Conservation (phyloP, 1,284 basidiomycete species). For the Fomitiporia mediterranea region DNA sequence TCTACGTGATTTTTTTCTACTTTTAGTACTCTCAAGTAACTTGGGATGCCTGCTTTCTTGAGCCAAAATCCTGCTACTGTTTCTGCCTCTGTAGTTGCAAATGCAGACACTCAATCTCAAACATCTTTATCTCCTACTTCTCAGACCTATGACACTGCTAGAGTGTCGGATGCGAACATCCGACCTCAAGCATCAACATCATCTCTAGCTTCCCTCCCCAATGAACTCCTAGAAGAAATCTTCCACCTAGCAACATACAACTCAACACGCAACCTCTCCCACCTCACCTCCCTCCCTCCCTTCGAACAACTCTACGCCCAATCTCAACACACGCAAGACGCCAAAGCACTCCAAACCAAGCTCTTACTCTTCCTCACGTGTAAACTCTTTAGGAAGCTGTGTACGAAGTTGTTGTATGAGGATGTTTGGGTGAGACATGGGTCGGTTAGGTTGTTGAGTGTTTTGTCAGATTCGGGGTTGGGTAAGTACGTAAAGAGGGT, state of each 20-base stretch:
- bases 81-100: too few relatives aligned
- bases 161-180: too few relatives aligned
- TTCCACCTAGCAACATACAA: conserved; percentile 9
- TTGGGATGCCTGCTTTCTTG: too few relatives aligned
- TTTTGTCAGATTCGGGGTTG: background rate
- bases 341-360: conserved; percentile 1
- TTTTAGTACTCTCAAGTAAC: too few relatives aligned
- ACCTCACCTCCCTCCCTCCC: background rate
- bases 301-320: background rate
- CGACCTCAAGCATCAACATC: too few relatives aligned
- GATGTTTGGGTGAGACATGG: conserved; percentile 10
- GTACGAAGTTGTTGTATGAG: background rate
- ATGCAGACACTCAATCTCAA: too few relatives aligned
- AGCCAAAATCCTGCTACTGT: too few relatives aligned
- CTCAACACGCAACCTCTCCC: background rate
- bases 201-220: background rate
- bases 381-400: background rate
- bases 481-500: conserved; percentile 1
- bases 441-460: background rate
- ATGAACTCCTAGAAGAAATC: background rate
- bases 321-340: background rate
- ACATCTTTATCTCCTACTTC: too few relatives aligned
- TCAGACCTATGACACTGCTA: too few relatives aligned
- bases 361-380: background rate
- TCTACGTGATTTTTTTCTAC: too few relatives aligned